Evolutionary conservation across 257 asterid species (phyloP).

Genomic region (Orobanche coerulescens): DNA sequence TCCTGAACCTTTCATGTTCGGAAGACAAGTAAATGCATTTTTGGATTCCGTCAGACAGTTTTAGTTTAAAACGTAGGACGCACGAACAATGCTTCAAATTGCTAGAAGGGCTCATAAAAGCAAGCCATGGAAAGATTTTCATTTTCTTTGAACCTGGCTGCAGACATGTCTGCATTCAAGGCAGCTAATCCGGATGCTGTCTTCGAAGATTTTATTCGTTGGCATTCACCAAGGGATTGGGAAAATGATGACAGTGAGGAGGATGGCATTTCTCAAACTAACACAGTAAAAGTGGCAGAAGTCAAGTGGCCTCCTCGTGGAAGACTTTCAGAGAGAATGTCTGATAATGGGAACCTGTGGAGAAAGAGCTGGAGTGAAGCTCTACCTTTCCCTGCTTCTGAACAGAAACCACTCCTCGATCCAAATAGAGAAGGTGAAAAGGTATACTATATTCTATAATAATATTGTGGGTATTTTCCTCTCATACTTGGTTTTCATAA

Average conservation of each 20-base stretch:
- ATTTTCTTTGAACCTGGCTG: slow-evolving; percentile 24
- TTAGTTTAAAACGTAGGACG: background rate
- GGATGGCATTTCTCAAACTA: slow-evolving; percentile 31
- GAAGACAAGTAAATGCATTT: too few species aligned
- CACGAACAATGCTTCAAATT: background rate
- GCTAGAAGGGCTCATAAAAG: background rate
- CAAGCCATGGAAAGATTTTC: slow-evolving; percentile 5
- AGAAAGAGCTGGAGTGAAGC: slow-evolving; percentile 83
- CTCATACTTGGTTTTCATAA: background rate
- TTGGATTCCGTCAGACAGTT: background rate
- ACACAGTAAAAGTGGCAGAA: slow-evolving; percentile 19
- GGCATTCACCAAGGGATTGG: slow-evolving; percentile 99
- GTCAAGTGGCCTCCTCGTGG: slow-evolving; percentile 87
- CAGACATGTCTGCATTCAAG: slow-evolving; percentile 95
- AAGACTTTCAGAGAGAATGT: slow-evolving; percentile 86
- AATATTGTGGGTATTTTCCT: background rate
- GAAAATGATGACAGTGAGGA: slow-evolving; percentile 41
- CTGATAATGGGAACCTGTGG: slow-evolving; percentile 81
- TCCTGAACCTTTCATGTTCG: too few species aligned
- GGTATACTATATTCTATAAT: slow-evolving; percentile 33
- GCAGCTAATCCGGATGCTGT: slow-evolving; percentile 92
- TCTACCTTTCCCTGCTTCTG: slow-evolving; percentile 54
- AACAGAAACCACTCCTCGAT: slow-evolving; percentile 87
- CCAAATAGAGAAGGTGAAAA: slow-evolving; percentile 96
- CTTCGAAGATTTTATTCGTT: slow-evolving; percentile 92